Evolutionary conservation across 257 asterid genomes (phyloP), one percentile per base, ranked within the genome.

Genomic region (Verbena officinalis): DNA sequence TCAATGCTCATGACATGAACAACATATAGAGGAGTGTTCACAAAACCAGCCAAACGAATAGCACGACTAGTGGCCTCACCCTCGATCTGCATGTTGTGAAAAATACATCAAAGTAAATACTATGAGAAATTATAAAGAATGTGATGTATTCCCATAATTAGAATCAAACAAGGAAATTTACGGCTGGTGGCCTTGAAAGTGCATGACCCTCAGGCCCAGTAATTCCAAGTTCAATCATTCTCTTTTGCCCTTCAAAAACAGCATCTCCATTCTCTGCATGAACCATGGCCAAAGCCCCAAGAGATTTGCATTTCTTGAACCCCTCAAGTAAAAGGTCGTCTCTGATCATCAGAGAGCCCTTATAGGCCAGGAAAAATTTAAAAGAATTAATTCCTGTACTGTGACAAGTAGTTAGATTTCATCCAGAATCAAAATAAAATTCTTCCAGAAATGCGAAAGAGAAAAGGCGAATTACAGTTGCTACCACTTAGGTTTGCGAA

Each of bases 1-100:
- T 94, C 95, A 64, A 88, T 94, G 84, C 97, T 90, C 99, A 94
- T 94, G 79, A 94, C 99, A 81, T 94, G 99, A 75, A 90, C 97
- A 46, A 94, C 83, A 65, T 94, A 94, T 59, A 90, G 71, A 58
- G 99, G 99, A 64, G 95, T 83, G 81, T 88, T 90, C 66, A 94
- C 92, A 63, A 90, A 94, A 83, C 84, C 84, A 78, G 99, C 96
- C 86, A 94, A 83, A 17, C 88, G 89, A 76, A 90, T 93, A 67
- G 96, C 92, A 62, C 99, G 87, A 69, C 97, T 63, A 15, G 99
- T 87, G 42, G 99, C 99, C 85, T 93, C 99, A 60, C 91, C 95
- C 81, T 93, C 99, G 38, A 90, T 77, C 99, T 90, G 91, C 82
- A 23, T 49, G 44, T 24, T 21, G 13, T 4, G 14, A 45, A 13